A percentile compares a stretch with the other conserved stretches of the same genome.
Evolutionary conservation across 2,329 filamentous ascomycete genomes (phyloP).

Genomic region (Monosporascus sp.): DNA sequence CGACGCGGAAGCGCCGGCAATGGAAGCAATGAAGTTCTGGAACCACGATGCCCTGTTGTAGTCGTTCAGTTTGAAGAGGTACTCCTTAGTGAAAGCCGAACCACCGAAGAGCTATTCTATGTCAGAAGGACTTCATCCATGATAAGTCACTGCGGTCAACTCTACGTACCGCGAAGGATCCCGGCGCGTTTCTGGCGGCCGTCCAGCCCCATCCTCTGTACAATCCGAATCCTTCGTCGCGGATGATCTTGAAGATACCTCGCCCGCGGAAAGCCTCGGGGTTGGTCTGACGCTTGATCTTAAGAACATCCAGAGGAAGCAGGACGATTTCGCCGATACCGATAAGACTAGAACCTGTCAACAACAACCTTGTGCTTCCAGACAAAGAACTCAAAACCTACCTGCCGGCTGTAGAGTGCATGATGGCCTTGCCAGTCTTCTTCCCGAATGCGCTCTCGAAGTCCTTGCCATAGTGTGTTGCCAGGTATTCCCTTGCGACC

Average conservation of each 20-base stretch:
- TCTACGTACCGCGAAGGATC: constrained; percentile 81
- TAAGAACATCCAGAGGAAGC: constrained; percentile 90
- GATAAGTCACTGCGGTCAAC: neutral
- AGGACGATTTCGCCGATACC: constrained; percentile 97
- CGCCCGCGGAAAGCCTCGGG: constrained; percentile 95
- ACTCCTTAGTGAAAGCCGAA: constrained; percentile 96
- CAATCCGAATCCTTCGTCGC: constrained; percentile 89
- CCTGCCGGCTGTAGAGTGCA: constrained; percentile 95
- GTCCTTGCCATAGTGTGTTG: constrained; percentile 68
- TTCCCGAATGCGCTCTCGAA: constrained; percentile 92
- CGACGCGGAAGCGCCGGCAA: constrained; percentile 91
- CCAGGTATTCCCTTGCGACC: constrained; percentile 85
- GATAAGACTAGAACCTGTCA: constrained; percentile 59
- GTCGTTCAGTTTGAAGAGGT: constrained; percentile 80
- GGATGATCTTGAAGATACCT: constrained; percentile 82
- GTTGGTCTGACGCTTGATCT: constrained; percentile 99
- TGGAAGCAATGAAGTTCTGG: constrained; percentile 96
- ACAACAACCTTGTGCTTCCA: neutral
- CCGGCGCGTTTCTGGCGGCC: constrained; percentile 91
- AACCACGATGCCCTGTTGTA: constrained; percentile 94
- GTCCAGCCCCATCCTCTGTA: constrained; percentile 98
- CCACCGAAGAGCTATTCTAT: constrained; percentile 81
- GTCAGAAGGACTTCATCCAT: constrained; percentile 8
- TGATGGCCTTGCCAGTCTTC: constrained; percentile 95
- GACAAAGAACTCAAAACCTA: constrained; percentile 30